These are phyloP conservation scores for Xylaria hypoxylon DNA, from an alignment of 2,329 filamentous ascomycete species.

Conservation along the genomic window DNA sequence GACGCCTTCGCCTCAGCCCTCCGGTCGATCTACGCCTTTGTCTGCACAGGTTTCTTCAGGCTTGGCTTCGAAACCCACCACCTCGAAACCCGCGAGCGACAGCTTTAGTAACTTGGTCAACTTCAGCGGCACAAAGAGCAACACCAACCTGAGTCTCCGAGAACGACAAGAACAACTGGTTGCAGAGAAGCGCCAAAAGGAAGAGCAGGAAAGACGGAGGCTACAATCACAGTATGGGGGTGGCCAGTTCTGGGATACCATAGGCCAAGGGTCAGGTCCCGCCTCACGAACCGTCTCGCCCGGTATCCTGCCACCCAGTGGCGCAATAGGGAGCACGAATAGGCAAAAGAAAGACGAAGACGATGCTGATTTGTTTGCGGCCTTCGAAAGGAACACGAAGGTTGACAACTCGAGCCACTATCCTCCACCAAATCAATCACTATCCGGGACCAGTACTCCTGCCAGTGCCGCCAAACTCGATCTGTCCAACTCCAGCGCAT, in stretches of 20 bases:
- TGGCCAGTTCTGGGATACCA: conserved; percentile 78
- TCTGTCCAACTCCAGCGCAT: conserved; percentile 66
- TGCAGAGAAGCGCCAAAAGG: conserved; percentile 75
- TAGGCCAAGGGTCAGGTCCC: conserved; percentile 67
- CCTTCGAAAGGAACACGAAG: conserved; percentile 73
- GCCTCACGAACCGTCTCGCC: conserved; percentile 62
- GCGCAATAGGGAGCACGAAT: conserved; percentile 46
- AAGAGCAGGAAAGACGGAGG: conserved; percentile 77
- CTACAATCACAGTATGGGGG: conserved; percentile 83
- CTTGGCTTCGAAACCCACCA: conserved; percentile 57
- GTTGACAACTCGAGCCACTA: conserved; percentile 75
- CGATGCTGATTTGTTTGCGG: conserved; percentile 75
- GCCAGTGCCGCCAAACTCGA: conserved; percentile 60
- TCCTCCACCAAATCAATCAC: conserved; percentile 63
- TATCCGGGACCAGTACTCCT: conserved; percentile 59
- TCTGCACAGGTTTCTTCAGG: conserved; percentile 62
- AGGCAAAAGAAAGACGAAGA: conserved; percentile 54
- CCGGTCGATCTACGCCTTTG: conserved; percentile 68
- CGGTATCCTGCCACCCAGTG: conserved; percentile 50
- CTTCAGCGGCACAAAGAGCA: conserved; percentile 69
- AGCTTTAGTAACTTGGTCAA: conserved; percentile 83
- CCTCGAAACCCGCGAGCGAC: conserved; percentile 69
- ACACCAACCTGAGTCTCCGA: conserved; percentile 79
- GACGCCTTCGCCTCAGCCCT: conserved; percentile 66
- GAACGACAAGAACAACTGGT: conserved; percentile 79